Conservation (phyloP, 225 moss, liverwort and hornwort genomes). For the Anthoceros angustus region DNA sequence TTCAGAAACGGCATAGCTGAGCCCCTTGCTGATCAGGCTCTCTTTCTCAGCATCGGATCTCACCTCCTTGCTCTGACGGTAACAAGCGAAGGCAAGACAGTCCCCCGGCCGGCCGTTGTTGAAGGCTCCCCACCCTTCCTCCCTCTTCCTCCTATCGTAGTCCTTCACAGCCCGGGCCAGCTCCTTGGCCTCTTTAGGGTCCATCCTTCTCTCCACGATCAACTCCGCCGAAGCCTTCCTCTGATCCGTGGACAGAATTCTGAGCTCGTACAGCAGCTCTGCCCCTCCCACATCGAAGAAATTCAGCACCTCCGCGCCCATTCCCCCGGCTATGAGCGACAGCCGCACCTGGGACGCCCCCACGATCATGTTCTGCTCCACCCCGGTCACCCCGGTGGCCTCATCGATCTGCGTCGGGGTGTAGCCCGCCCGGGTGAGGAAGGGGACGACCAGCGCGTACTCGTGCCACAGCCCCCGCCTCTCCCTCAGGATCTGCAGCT, state of each 20-base stretch:
- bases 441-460: constrained; percentile 43
- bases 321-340: constrained; percentile 45
- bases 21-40: constrained; percentile 26
- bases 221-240: constrained; percentile 58
- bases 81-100: constrained; percentile 58
- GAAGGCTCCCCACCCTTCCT: constrained; percentile 38
- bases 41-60: constrained; percentile 18
- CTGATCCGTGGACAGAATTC: constrained; percentile 49
- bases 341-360: constrained; percentile 67
- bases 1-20: constrained; percentile 40
- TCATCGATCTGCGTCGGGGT: constrained; percentile 74
- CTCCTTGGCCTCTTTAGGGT: constrained; percentile 43
- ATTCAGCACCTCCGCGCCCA: constrained; percentile 28
- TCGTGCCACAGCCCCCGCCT: constrained; percentile 65
- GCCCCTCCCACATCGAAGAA: constrained; percentile 66
- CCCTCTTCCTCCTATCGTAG: constrained; percentile 26
- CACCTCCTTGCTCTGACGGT: constrained; percentile 50
- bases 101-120: constrained; percentile 45
- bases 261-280: constrained; percentile 64
- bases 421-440: constrained; percentile 41
- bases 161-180: constrained; percentile 64
- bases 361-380: constrained; percentile 71
- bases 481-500: constrained; percentile 53
- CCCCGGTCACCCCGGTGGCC: constrained; percentile 65
- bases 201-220: constrained; percentile 40